Percentiles rank a stretch among this genome's conserved stretches.
These are phyloP conservation scores for Suillus bovinus DNA, from an alignment of 768 basidiomycete genomes.

Conservation along the genomic window DNA sequence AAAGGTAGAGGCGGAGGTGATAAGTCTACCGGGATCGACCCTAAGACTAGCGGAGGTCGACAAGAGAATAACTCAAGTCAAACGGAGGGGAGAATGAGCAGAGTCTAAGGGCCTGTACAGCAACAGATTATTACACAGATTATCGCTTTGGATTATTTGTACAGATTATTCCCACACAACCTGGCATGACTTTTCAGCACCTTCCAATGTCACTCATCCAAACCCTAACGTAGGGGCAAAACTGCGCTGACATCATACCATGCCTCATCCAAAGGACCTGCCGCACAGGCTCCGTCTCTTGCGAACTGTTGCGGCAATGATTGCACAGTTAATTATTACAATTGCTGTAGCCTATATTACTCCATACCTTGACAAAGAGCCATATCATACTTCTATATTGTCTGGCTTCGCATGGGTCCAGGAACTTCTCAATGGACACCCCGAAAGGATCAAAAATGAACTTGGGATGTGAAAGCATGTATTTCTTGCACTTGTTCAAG, in stretches of 20 bases:
- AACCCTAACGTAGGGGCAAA: not conserved
- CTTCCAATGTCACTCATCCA: not conserved
- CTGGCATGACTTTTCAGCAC: not conserved
- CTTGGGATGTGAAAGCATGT: conserved; percentile 32
- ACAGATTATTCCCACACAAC: not conserved
- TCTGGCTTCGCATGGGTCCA: conserved; percentile 23
- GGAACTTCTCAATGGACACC: conserved; percentile 24
- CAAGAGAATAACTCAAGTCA: too few relatives aligned
- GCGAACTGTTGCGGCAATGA: not conserved
- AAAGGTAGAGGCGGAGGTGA: too few relatives aligned
- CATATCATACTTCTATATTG: conserved; percentile 21
- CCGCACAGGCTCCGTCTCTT: not conserved
- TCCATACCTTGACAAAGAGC: not conserved
- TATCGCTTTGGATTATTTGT: too few relatives aligned
- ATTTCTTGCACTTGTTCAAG: conserved; percentile 28
- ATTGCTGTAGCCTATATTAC: not conserved
- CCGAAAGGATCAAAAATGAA: conserved; percentile 14
- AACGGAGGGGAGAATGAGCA: too few relatives aligned
- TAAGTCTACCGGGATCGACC: too few relatives aligned
- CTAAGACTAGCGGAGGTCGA: too few relatives aligned
- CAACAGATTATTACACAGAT: too few relatives aligned
- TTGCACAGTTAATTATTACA: not conserved
- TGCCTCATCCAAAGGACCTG: not conserved
- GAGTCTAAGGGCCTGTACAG: too few relatives aligned
- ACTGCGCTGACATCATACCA: not conserved